phyloP scores from a whole-genome alignment of 139 green algal genomes.

The Gonium pectorale region DNA sequence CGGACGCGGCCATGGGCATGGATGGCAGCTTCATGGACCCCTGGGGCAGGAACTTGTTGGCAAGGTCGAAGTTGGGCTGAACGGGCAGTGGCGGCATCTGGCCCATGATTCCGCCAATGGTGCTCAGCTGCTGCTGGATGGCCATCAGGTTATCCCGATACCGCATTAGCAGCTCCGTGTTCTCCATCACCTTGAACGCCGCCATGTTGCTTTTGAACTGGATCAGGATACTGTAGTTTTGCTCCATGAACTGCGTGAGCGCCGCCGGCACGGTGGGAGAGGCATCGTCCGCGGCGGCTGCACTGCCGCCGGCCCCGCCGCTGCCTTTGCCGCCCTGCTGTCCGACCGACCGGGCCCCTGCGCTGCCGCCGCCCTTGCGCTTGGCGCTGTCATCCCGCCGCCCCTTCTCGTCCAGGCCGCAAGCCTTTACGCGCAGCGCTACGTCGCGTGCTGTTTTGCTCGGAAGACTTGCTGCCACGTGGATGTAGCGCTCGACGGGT shows the following conservation, averaged over 20 bases:
- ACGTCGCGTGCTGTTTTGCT: slow-evolving; percentile 56
- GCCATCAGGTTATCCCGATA: slow-evolving; percentile 89
- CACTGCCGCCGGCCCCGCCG: neutral
- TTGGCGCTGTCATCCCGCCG: neutral
- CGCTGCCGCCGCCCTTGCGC: neutral
- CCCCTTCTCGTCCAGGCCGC: slow-evolving; percentile 5
- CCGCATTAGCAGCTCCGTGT: slow-evolving; percentile 84
- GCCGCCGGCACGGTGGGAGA: neutral
- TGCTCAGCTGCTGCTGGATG: slow-evolving; percentile 80
- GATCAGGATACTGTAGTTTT: slow-evolving; percentile 76
- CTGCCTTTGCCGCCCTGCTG: neutral
- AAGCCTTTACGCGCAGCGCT: slow-evolving; percentile 49
- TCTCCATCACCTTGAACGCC: slow-evolving; percentile 80
- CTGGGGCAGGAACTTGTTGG: slow-evolving; percentile 69
- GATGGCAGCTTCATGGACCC: slow-evolving; percentile 25
- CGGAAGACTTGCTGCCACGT: slow-evolving; percentile 45
- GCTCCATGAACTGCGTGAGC: slow-evolving; percentile 45
- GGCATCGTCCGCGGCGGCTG: neutral
- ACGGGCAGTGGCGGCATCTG: slow-evolving; percentile 91
- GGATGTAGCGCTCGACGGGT: slow-evolving; percentile 47
- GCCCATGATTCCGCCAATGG: slow-evolving; percentile 77
- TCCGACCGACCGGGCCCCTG: neutral
- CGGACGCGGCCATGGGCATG: neutral
- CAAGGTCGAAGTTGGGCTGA: slow-evolving; percentile 80
- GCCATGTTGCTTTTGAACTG: slow-evolving; percentile 74